Base-by-base conservation (phyloP, 2,329 filamentous ascomycete species). In the Apiospora phragmitis region DNA sequence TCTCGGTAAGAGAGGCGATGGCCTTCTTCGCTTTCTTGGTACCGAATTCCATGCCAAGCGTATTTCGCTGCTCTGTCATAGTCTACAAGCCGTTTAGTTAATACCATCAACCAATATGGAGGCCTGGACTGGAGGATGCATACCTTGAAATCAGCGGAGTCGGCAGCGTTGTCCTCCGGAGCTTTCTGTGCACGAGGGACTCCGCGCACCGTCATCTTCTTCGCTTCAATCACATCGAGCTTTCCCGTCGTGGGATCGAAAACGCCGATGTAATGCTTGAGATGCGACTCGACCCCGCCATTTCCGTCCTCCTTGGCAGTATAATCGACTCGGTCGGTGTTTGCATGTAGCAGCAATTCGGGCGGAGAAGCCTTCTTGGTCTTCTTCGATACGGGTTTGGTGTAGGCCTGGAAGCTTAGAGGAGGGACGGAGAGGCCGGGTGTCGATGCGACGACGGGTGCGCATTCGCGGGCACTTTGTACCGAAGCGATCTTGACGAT, bases 1-100 rank as follows among this genome's bases (percentile, higher is more conserved):
- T 94, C 76, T 93, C 87, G 2, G 90, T 79, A 26, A 79, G 75
- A n/a, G 78, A 75, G 14, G 76, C 76, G 75, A 96, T 90, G 1
- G 90, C 92, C 83, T 95, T 95, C 85, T 91, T 92, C 29, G 93
- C 92, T 82, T 95, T 95, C 84, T 93, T 94, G 35, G 93, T 95
- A 79, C 94, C 94, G 77, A 97, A 97, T 42, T 92, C 90, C 76
- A 93, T 87, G 51, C 92, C 93, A 16, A 97, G 89, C 2, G 91
- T 89, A 75, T 90, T 91, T 75, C 89, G 89, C 77, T 88, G 88
- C 38, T 91, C 88, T 76, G 87, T 83, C 76, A 87, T 87, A 62
- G 84, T 87, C 89, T 91, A 75, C 24, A 71, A 47, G 47, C 66
- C 29, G 49, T 21, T 68, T 68, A 68, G 67, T 49, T n/a, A n/a